Base-by-base conservation (phyloP, 1,139 yeast species). In the Lodderomyces pseudojiufengensis region DNA sequence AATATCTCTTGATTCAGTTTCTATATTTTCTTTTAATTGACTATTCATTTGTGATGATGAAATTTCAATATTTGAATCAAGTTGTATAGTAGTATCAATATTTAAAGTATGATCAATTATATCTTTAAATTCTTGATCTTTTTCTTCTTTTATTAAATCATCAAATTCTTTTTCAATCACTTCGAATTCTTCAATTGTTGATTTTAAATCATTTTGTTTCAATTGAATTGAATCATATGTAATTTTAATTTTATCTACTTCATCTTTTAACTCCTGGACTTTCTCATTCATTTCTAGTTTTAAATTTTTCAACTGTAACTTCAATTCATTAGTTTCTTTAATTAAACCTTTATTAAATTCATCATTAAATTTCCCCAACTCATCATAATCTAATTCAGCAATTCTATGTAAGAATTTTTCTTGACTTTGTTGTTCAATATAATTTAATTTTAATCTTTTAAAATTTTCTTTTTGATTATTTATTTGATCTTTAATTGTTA, bases 391-490 rank as follows among this genome's bases (percentile, higher is more conserved):
- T 11, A 24, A 14, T 7, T 24, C 33, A 6, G 43, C 37, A 10
- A 51, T 48, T 22, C 42, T 46, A 32, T 77, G 50, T 30, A 80
- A 57, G 50, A 80, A 80, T 56, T 76, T 70, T 42, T 80, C 84
- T 46, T 82, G 70, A 2, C 85, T 72, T 47, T 80, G 86, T 47
- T 80, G 83, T 49, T 81, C 87, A 32, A 80, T 54, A 50, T 78
- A 80, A 33, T 77, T 70, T 42, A 79, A 77, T 49, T 80, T 78
- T 32, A 80, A 58, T 37, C 77, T 65, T 13, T 71, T 65, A 43
- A 73, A 72, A 24, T 65, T 54, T 43, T 69, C 70, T 39, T 62
- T 58, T 37, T 63, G 61, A 36, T 51, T 49, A 20, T 50, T 47
- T 33, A 24, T 22, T 21, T 65, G 70, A 8, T 62, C 65, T 13